Base-by-base conservation (phyloP, 192 early-diverging fungal species). In the Podila minutissima region DNA sequence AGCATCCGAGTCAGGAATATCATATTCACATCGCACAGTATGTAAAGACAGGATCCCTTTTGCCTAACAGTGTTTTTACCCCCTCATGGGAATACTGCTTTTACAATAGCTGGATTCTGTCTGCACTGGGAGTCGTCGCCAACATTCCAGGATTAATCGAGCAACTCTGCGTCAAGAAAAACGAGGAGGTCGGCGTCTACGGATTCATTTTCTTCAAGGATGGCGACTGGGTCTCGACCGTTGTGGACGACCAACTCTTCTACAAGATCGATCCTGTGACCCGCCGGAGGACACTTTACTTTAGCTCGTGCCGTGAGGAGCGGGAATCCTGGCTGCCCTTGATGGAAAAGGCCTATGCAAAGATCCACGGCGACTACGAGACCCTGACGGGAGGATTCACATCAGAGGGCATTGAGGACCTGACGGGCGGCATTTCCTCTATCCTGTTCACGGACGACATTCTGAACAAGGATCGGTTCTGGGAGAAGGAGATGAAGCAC, bases 291-390 rank as follows among this genome's bases (percentile, higher is more conserved):
- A n/a, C 53, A 4, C 66, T 81, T 24, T 81, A 81, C 46, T 81
- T 85, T 51, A 81, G 82, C 33, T 67, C 69, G 20, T 89, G 83
- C 28, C 24, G 69, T 4, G 83, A 88, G 53, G 66, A 72, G 35
- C 84, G 85, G 29, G 88, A 89, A 63, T 84, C 88, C 6, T 90
- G 89, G 89, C 58, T 88, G 49, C 88, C 88, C n/a, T 62, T 89
- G 10, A 73, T 90, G 65, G 89, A 90, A 68, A 90, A 90, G 59
- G 89, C 88, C 6, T 90, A 88, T 71, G 88, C 89, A 15, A 90
- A 90, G 72, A 82, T 86, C 29, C 86, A 90, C 84, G 83, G 85
- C 20, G 78, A 82, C 53, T 90, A 90, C 59, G 74, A 86, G 62
- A 62, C 55, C n/a, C 75, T 88, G 33, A 67, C 66, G 41, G 87